Evolutionary conservation across 1,139 yeast species (phyloP).

Genomic region (Blastobotrys indianensis): DNA sequence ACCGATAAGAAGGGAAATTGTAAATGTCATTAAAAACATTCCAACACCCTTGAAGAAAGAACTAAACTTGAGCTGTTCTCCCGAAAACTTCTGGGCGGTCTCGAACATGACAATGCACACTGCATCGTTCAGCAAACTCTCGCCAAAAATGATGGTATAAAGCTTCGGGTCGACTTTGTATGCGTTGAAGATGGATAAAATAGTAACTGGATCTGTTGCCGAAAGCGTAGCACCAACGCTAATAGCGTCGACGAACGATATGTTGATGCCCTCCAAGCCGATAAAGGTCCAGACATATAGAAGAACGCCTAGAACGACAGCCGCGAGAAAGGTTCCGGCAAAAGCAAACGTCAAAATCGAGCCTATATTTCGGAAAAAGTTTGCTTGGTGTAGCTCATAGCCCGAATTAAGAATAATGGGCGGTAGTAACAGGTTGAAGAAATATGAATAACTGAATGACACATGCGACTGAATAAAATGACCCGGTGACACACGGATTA

Average conservation of each 20-base stretch:
- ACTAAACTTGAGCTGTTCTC: conserved; percentile 67
- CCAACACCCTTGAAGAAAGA: conserved; percentile 92
- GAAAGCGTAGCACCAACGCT: conserved; percentile 97
- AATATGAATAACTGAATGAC: conserved; percentile 88
- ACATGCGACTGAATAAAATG: conserved; percentile 96
- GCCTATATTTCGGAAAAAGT: conserved; percentile 87
- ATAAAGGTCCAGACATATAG: conserved; percentile 84
- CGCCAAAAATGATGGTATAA: conserved; percentile 96
- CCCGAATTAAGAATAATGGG: conserved; percentile 97
- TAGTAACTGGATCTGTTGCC: conserved; percentile 98
- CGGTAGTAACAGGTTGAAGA: conserved; percentile 88
- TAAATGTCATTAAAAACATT: conserved; percentile 85
- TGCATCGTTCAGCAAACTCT: conserved; percentile 90
- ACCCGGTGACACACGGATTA: conserved; percentile 87
- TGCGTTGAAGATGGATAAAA: conserved; percentile 90
- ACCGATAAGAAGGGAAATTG: conserved; percentile 89
- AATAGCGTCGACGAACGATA: conserved; percentile 92
- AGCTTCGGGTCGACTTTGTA: conserved; percentile 96
- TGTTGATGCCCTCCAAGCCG: conserved; percentile 80
- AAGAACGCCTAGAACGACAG: conserved; percentile 81
- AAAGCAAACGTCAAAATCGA: conserved; percentile 92
- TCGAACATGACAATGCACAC: conserved; percentile 98
- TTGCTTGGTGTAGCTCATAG: conserved; percentile 90
- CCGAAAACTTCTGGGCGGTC: conserved; percentile 95
- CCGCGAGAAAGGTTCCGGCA: conserved; percentile 91